A percentile compares a stretch with the other conserved stretches of the same genome.
Evolutionary conservation across 2,329 filamentous ascomycete genomes (phyloP).

Genomic region (Sarocladiaceae sp.): DNA sequence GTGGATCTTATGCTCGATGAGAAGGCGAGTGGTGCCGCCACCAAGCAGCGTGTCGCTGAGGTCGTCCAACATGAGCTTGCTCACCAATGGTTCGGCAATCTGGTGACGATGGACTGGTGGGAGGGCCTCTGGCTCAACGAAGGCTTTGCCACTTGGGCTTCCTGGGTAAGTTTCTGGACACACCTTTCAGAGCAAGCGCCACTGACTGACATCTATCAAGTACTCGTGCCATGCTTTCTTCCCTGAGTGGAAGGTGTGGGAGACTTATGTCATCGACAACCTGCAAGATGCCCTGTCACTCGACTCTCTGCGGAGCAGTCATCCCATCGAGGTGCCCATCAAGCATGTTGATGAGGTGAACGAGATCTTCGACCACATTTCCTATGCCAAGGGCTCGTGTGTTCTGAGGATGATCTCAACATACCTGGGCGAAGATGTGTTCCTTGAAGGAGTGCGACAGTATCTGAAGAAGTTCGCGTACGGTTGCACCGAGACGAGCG

Average conservation of each 20-base stretch:
- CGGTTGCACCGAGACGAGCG: conserved; percentile 85
- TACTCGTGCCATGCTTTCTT: conserved; percentile 94
- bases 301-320: conserved; percentile 88
- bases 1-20: conserved; percentile 81
- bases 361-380: conserved; percentile 97
- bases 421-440: conserved; percentile 86
- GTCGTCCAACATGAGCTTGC: conserved; percentile 96
- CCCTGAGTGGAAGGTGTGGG: conserved; percentile 98
- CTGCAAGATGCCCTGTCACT: conserved; percentile 82
- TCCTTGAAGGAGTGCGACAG: conserved; percentile 84
- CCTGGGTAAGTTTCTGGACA: conserved; percentile 19
- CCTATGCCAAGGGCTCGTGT: conserved; percentile 94
- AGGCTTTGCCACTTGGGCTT: conserved; percentile 64
- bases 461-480: conserved; percentile 98
- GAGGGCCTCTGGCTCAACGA: conserved; percentile 96
- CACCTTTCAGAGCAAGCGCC: background rate
- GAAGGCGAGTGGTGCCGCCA: conserved; percentile 82
- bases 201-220: background rate
- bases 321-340: conserved; percentile 94
- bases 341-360: conserved; percentile 95
- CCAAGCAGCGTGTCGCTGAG: conserved; percentile 90
- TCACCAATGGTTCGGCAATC: conserved; percentile 97
- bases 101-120: conserved; percentile 99
- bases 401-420: conserved; percentile 97
- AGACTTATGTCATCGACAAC: conserved; percentile 90